Evolutionary conservation across 1,284 basidiomycete species (phyloP).

Genomic region (Leccinum ambiguum): DNA sequence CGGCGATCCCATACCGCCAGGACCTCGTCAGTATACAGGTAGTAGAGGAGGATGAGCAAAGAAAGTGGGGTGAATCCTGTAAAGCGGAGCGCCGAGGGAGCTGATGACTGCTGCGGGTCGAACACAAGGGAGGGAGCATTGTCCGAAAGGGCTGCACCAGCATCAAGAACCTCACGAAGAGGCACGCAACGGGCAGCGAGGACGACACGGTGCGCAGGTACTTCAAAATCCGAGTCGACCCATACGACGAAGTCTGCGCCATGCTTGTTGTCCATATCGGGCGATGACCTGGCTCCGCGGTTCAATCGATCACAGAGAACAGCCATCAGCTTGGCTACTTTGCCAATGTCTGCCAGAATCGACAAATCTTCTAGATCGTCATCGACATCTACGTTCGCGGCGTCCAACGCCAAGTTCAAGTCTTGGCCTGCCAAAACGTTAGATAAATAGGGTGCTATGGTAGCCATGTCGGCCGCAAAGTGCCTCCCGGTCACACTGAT

Average conservation of each 20-base stretch:
- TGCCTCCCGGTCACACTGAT: slow-evolving; percentile 61
- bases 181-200: slow-evolving; percentile 60
- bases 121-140: slow-evolving; percentile 32
- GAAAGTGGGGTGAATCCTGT: slow-evolving; percentile 62
- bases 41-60: slow-evolving; percentile 78
- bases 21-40: slow-evolving; percentile 86
- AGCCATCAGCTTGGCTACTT: slow-evolving; percentile 42
- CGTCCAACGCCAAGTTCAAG: slow-evolving; percentile 7
- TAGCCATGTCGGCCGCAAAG: slow-evolving; percentile 68
- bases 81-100: slow-evolving; percentile 38
- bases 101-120: neutral
- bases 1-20: slow-evolving; percentile 86
- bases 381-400: slow-evolving; percentile 23
- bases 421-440: neutral
- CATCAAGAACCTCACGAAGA: slow-evolving; percentile 47
- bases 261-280: slow-evolving; percentile 32
- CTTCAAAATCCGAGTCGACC: slow-evolving; percentile 36
- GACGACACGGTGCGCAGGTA: slow-evolving; percentile 70
- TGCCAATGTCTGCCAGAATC: slow-evolving; percentile 51
- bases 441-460: slow-evolving; percentile 55
- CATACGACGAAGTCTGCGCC: slow-evolving; percentile 68
- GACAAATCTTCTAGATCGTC: slow-evolving; percentile 43
- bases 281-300: slow-evolving; percentile 15
- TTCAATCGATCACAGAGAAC: slow-evolving; percentile 33
- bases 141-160: slow-evolving; percentile 33